Percentiles rank a stretch among this genome's conserved stretches.
Conservation (phyloP, 345 rosid genomes). For the Rhodomyrtus tomentosa region DNA sequence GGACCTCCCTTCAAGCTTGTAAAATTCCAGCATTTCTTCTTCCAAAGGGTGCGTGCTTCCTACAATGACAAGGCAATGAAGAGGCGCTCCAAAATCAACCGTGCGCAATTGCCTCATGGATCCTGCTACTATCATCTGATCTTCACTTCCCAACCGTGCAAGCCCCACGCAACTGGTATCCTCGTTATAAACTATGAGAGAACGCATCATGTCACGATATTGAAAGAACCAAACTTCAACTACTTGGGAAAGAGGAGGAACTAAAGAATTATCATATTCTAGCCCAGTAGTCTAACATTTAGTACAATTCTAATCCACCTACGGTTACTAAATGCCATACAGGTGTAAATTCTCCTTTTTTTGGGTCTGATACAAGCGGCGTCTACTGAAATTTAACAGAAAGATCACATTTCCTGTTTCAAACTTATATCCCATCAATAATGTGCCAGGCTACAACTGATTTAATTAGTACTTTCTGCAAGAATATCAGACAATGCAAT, state of each 20-base stretch:
- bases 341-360: background rate
- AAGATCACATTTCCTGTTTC: background rate
- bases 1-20: slow-evolving; percentile 16
- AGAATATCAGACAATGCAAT: background rate
- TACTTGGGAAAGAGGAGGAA: too few relatives aligned
- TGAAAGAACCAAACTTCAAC: background rate
- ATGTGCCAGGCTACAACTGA: background rate
- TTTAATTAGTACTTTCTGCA: background rate
- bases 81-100: slow-evolving; percentile 72
- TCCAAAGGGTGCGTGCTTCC: slow-evolving; percentile 77
- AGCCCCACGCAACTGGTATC: slow-evolving; percentile 68
- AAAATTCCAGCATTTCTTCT: slow-evolving; percentile 82
- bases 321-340: background rate
- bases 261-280: background rate
- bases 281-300: background rate
- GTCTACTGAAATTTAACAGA: background rate
- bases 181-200: slow-evolving; percentile 42
- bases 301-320: background rate
- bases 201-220: background rate
- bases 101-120: slow-evolving; percentile 52
- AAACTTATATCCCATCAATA: background rate
- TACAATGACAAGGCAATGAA: slow-evolving; percentile 77
- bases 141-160: slow-evolving; percentile 77
- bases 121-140: slow-evolving; percentile 71
- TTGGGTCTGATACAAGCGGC: background rate